Conservation (phyloP, 225 moss, liverwort and hornwort species). For the Neckera pumila region DNA sequence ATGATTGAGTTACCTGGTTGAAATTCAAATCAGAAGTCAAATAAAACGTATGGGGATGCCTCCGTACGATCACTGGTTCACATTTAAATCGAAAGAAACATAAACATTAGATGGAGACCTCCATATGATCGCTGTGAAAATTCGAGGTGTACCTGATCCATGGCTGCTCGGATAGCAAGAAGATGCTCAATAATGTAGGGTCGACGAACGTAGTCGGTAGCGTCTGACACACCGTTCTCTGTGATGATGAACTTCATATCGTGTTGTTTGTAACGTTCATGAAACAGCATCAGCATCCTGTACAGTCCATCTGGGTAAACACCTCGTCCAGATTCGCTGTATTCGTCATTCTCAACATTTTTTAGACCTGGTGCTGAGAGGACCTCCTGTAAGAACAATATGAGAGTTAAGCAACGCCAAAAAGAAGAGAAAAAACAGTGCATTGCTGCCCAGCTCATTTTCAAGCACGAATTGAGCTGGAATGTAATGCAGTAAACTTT, state of each 20-base stretch:
- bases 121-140: neutral
- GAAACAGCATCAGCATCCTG: conserved; percentile 62
- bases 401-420: neutral
- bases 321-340: conserved; percentile 95
- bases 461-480: neutral
- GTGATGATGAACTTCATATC: conserved; percentile 80
- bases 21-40: neutral
- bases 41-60: neutral
- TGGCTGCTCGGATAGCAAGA: conserved; percentile 81
- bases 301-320: conserved; percentile 97
- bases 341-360: conserved; percentile 70
- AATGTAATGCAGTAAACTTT: neutral
- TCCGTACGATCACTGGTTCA: neutral
- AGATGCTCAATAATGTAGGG: conserved; percentile 95
- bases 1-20: neutral
- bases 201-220: conserved; percentile 90
- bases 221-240: conserved; percentile 94
- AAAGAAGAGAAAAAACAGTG: neutral
- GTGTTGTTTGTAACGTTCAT: conserved; percentile 86
- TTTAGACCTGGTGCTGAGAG: conserved; percentile 86
- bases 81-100: neutral
- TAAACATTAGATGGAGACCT: neutral
- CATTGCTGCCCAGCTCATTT: neutral
- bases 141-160: conserved; percentile 50
- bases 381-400: conserved; percentile 47